Base-by-base conservation (phyloP, 2,329 filamentous ascomycete genomes). In the Fusarium buharicum region DNA sequence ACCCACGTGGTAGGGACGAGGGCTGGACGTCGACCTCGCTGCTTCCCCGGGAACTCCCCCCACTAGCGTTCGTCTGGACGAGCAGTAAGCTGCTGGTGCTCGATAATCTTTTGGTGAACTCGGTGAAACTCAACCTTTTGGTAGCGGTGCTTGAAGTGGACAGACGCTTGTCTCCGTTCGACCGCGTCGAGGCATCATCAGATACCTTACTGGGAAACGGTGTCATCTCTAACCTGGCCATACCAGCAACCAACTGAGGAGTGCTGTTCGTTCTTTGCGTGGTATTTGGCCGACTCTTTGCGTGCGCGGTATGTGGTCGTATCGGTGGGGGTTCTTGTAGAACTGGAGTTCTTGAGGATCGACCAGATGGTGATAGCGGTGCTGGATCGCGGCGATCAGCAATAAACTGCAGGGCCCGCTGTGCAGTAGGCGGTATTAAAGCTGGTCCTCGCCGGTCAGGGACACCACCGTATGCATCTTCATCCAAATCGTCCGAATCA, bases 21-120 rank as follows among this genome's bases (percentile, higher is more conserved):
- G 73, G 68, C 56, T 78, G 76, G 59, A 66, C 28, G 45, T 83
- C 79, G 55, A 75, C 66, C 57, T 84, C 82, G 68, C 75, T 78
- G 71, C 81, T 82, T 51, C 77, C 75, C 49, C 79, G 75, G 70
- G 79, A 82, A 75, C 81, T 84, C 60, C 75, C 74, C 55, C 74
- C 75, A 68, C 79, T 81, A 56, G 78, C 77, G 70, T 86, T 86
- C 58, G 83, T 83, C 75, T 87, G 84, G 51, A 86, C 79, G 40
- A 87, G 77, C 49, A 88, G 76, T 69, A 86, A 74, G 72, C 82
- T 86, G 70, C 83, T 86, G 47, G 84, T 86, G 71, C 82, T 86
- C 66, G 84, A 87, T 50, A 88, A 72, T 59, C 84, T 78, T 71
- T 84, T 85, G 41, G 84, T 83, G 61, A 87, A 85, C 50, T 89